Percentiles rank a stretch among this genome's conserved stretches.
Conservation (phyloP, 1,284 basidiomycete species). For the Sporisorium scitamineum region DNA sequence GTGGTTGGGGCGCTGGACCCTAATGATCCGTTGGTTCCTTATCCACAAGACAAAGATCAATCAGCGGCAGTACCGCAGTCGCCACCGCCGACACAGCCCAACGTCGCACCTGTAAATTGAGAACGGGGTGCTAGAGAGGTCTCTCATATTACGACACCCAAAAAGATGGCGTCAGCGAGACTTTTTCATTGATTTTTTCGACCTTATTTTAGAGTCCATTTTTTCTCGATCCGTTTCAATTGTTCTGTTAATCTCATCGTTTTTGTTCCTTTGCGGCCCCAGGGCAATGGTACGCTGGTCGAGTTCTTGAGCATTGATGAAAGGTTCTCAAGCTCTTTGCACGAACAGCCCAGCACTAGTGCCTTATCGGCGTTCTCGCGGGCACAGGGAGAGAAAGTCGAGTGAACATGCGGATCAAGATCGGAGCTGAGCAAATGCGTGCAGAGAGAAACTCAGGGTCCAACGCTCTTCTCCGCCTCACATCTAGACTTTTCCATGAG, state of each 20-base stretch:
- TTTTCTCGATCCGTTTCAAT: background rate
- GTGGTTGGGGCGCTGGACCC: constrained; percentile 18
- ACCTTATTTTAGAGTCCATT: background rate
- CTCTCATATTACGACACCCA: background rate
- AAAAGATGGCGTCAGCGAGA: background rate
- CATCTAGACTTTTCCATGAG: background rate
- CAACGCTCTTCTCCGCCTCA: constrained; percentile 14
- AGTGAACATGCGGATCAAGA: constrained; percentile 16
- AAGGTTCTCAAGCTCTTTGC: background rate
- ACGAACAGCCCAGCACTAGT: background rate
- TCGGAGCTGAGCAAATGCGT: constrained; percentile 27
- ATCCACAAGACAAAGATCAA: background rate
- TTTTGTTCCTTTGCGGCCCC: too few species aligned
- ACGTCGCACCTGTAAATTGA: background rate
- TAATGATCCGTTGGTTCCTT: constrained; percentile 22
- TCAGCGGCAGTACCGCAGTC: background rate
- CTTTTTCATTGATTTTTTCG: background rate
- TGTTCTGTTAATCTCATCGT: background rate
- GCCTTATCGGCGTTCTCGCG: background rate
- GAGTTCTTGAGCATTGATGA: background rate
- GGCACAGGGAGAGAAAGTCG: background rate
- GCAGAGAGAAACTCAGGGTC: constrained; percentile 28
- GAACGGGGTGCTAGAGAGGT: background rate
- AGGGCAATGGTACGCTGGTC: background rate
- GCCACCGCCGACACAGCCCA: background rate